phyloP scores from a whole-genome alignment of 371 early-diverging fungal species.

The Conidiobolus incongruus region DNA sequence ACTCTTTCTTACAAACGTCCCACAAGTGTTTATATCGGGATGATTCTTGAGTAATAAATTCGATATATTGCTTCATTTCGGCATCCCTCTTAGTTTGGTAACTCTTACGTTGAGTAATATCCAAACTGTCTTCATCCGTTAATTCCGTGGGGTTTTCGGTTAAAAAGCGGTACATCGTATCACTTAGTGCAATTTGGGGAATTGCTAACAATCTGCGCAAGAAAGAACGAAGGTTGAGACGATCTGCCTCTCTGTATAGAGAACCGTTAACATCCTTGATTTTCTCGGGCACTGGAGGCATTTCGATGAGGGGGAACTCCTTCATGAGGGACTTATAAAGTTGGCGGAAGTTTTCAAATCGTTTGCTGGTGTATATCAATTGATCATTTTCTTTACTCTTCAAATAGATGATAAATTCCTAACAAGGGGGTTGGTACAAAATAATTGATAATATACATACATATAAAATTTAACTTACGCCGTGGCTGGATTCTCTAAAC shows the following conservation, averaged over 20 bases:
- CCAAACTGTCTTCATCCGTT: conserved; percentile 14
- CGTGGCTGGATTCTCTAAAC: background rate
- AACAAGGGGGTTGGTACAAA: too few relatives aligned
- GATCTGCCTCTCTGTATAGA: conserved; percentile 23
- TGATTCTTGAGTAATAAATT: conserved; percentile 22
- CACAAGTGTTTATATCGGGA: conserved; percentile 21
- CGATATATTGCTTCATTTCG: conserved; percentile 18
- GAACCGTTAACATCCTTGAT: background rate
- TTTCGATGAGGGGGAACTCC: conserved; percentile 9
- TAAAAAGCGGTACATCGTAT: conserved; percentile 17
- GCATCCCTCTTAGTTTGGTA: conserved; percentile 18
- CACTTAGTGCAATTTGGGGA: conserved; percentile 14
- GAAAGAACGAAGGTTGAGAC: conserved; percentile 21
- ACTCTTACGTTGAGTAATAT: conserved; percentile 13
- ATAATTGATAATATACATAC: too few relatives aligned
- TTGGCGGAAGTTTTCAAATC: background rate
- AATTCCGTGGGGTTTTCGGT: conserved; percentile 16
- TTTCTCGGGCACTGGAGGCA: conserved; percentile 4
- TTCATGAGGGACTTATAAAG: background rate
- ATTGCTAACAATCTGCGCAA: conserved; percentile 18
- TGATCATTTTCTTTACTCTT: background rate
- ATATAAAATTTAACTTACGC: too few relatives aligned
- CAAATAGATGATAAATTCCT: background rate
- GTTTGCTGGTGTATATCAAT: background rate
- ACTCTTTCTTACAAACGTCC: conserved; percentile 21